Conservation (phyloP, 148 eudicot genomes). For the Rhododendron vialii region DNA sequence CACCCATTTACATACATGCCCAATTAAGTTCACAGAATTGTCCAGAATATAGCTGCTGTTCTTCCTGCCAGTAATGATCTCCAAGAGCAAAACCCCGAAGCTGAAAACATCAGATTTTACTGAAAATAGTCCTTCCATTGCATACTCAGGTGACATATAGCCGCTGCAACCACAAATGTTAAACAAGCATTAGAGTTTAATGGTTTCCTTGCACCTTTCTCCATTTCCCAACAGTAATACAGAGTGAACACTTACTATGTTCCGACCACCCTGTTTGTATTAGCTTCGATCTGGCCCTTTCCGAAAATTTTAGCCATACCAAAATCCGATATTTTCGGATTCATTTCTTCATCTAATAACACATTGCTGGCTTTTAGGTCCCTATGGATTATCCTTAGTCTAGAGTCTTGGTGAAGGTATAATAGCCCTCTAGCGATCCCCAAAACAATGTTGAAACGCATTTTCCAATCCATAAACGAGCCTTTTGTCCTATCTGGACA, state of each 20-base stretch:
- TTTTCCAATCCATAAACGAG: no score
- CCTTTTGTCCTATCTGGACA: no score
- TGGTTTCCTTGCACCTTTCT: not conserved
- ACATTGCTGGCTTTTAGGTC: not conserved
- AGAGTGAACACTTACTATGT: not conserved
- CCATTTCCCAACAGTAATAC: slow-evolving; percentile 26
- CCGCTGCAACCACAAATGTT: slow-evolving; percentile 32
- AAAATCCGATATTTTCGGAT: slow-evolving; percentile 5
- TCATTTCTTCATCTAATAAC: not conserved
- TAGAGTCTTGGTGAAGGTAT: no score
- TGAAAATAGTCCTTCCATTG: slow-evolving; percentile 47
- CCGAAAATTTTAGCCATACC: not conserved
- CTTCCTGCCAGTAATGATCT: slow-evolving; percentile 47
- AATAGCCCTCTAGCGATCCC: no score
- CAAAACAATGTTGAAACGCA: no score
- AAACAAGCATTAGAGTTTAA: slow-evolving; percentile 10
- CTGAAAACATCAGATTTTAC: slow-evolving; percentile 54
- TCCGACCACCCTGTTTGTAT: slow-evolving; percentile 1
- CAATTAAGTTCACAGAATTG: slow-evolving; percentile 38
- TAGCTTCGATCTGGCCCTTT: not conserved
- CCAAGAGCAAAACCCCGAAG: slow-evolving; percentile 48
- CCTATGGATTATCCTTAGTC: not conserved
- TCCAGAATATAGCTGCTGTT: slow-evolving; percentile 39
- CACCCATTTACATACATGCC: slow-evolving; percentile 41
- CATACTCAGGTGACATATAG: slow-evolving; percentile 65